Conservation (phyloP, 2,329 filamentous ascomycete species). For the Penicillium sp. region DNA sequence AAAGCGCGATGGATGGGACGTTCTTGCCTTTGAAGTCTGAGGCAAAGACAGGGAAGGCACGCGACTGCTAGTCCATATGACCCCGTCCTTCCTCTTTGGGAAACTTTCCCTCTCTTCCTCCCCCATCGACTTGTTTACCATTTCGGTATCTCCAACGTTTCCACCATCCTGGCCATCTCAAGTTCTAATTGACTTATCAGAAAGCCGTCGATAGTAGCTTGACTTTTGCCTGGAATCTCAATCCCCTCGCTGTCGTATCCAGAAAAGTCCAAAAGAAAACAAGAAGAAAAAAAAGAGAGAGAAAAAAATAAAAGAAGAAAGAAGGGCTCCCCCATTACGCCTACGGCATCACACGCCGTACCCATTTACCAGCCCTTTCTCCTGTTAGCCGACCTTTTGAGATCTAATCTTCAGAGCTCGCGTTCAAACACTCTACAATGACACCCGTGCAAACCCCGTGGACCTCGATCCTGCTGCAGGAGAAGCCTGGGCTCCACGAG, state of each 20-base stretch:
- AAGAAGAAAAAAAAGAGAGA: neutral
- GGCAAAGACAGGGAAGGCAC: neutral
- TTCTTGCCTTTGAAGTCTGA: neutral
- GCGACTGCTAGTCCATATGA: neutral
- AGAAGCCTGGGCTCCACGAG: slow-evolving; percentile 10
- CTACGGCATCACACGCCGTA: no score
- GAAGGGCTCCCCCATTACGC: no score
- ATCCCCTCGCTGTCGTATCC: neutral
- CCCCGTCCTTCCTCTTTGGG: neutral
- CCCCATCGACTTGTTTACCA: neutral
- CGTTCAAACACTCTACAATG: neutral
- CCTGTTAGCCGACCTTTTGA: neutral
- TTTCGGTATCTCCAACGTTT: neutral
- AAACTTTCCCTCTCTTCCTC: neutral
- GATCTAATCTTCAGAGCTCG: neutral
- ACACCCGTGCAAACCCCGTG: slow-evolving; percentile 1
- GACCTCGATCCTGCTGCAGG: slow-evolving; percentile 1
- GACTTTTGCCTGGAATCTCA: no score
- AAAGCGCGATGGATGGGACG: neutral
- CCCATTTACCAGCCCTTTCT: neutral
- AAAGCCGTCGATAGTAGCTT: neutral
- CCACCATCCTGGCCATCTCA: neutral
- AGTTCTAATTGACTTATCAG: neutral
- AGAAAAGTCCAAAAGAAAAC: neutral
- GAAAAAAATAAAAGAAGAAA: neutral